Evolutionary conservation across 2,329 filamentous ascomycete genomes (phyloP), one percentile per base, ranked within the genome.

Genomic region (Xylariaceae sp.): DNA sequence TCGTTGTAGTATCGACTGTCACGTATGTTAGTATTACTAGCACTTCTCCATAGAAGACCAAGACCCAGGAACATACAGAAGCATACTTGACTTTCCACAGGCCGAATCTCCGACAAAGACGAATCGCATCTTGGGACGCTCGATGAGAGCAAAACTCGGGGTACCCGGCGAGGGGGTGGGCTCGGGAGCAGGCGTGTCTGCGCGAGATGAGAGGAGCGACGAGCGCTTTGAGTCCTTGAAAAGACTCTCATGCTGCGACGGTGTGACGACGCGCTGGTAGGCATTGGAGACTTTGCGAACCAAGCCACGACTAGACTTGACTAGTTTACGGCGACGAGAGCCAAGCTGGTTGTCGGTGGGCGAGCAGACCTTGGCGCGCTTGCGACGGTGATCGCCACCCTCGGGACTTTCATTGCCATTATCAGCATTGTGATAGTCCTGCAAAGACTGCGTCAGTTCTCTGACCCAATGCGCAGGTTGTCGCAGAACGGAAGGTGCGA

Each of bases 71-170:
- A 48, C 54, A 40, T 58, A 68, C 66, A 66, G 58, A 7, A 69
- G 48, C 28, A 68, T 42, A 50, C 54, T 64, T 2, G 66, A 64
- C 54, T 69, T 69, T 18, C 66, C 66, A 34, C 60, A 66, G 17
- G 56, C 52, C 3, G 54, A 43, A 39, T 68, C 65, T 11, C 66
- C 66, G 10, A 69, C 64, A 47, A 68, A 61, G 18, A 64, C 57
- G 39, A 68, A 66, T 48, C 63, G 54, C 63, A 69, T 65, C 31
- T 56, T 60, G 9, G 60, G 58, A 11, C 60, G 57, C 11, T 60
- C 57, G 19, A 48, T 40, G 3, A 57, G 28, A 9, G 31, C 42
- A 38, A 49, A 57, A 16, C 39, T 42, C 1, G 61, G 56, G 3
- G 63, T 60, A 3, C 55, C 59, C 4, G 58, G 55, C 5, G 49